Evolutionary conservation across 2,329 filamentous ascomycete genomes (phyloP), one percentile per base, ranked within the genome.

Genomic region (Aspergillus ruber): DNA sequence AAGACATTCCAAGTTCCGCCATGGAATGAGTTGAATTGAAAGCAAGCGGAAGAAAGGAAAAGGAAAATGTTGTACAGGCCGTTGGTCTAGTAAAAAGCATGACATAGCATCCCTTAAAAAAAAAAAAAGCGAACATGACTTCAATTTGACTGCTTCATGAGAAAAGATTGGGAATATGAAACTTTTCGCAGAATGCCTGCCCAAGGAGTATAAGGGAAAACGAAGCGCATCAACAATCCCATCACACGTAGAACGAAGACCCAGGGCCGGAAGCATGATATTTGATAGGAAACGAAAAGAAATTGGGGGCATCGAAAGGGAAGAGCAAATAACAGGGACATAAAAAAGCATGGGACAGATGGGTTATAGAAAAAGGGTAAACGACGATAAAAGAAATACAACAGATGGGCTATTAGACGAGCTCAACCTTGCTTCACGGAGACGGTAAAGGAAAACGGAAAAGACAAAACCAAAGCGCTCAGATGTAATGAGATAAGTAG

Each of bases 181-280:
- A 71, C 64, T 71, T 71, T 71, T 71, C 65, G 66, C 67, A 70
- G 59, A 70, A 64, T 64, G 68, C 67, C 68, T 68, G 65, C 68
- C 68, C 68, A 68, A 61, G 61, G 59, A 61, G 59, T 63, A 68
- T 63, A 57, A 58, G 54, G 56, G 50, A 58, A 60, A 59, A 60
- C 55, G 52, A 62, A 58, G 55, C 58, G 57, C 60, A 63, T 57
- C 50, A 62, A 66, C 49, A 61, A 65, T 64, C 61, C 60, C 63
- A 62, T 64, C 64, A 67, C 64, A 68, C 64, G 60, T 61, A 61
- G 48, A 60, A 64, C 47, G 55, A 56, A 56, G 55, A 56, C 58
- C 62, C 57, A 50, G 54, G 56, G 55, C 57, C 53, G 43, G 53
- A 56, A 50, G 54, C 44, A 47, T 53, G 49, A 54, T 18, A 39